Base-by-base conservation (phyloP, 208 protist genomes). In the Trypanosoma scelopori region DNA sequence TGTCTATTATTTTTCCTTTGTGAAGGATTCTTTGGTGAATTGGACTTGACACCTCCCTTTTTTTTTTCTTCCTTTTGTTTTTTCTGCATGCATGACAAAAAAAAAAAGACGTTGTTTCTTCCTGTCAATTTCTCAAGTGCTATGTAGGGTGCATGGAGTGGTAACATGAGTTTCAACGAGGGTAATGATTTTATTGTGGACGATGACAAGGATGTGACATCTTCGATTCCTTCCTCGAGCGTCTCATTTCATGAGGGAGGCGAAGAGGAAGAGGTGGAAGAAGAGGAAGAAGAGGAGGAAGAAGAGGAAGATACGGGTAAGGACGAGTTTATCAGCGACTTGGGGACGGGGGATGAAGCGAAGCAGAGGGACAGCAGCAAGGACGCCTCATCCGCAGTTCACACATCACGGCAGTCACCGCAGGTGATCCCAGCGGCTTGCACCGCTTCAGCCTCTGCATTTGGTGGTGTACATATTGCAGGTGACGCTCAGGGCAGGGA, bases 111-210 rank as follows among this genome's bases (percentile, higher is more conserved):
- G 15, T 13, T 37, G 9, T 9, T 9, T 9, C 32, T 3, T 37
- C 32, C 9, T 37, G 32, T 11, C 32, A 37, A 37, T 11, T 37
- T 37, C 5, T 11, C 32, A 37, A 11, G 32, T 9, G 32, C 32
- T 37, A 3, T 37, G 32, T 37, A 9, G 32, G 32, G 5, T 37
- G 32, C 9, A 9, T 9, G 32, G 32, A 37, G 32, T 37, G 25
- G 13, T 51, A 37, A 7, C 43, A 72, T 76, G 55, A 62, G 56
- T 59, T 71, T 66, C 28, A 52, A 35, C 11, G 67, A 73, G 28
- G 55, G 59, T 43, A 65, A 67, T 51, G 46, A 58, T 30, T 77
- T 77, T 51, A 27, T 61, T 25, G 58, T 64, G n/a, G 51, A 65
- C 6, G 63, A 70, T 20, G 64, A 62, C 32, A 55, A 64, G 58